phyloP scores from a whole-genome alignment of 2,329 filamentous ascomycete species.

The Ophiostoma populinum region DNA sequence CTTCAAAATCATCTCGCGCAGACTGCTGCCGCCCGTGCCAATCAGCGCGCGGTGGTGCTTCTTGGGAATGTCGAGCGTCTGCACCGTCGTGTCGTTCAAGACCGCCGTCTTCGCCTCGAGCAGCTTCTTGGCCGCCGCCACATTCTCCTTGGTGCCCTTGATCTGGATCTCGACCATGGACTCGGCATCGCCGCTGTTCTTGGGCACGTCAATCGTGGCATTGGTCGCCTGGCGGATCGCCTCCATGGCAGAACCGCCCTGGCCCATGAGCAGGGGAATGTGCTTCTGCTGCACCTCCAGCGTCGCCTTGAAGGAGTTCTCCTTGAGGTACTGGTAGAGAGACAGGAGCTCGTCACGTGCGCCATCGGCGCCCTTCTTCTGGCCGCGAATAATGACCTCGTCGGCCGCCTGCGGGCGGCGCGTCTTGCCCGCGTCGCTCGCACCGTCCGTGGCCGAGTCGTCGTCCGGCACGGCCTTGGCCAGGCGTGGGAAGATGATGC shows the following conservation, averaged over 20 bases:
- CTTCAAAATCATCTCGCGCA: constrained; percentile 70
- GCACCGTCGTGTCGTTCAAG: constrained; percentile 78
- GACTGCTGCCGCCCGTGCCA: constrained; percentile 71
- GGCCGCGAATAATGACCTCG: constrained; percentile 80
- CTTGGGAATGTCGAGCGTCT: constrained; percentile 78
- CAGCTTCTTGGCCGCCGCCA: constrained; percentile 80
- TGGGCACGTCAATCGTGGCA: constrained; percentile 82
- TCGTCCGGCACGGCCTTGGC: constrained; percentile 52
- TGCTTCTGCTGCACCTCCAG: constrained; percentile 83
- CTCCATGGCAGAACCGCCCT: constrained; percentile 80
- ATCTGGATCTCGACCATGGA: constrained; percentile 72
- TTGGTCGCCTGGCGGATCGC: constrained; percentile 70
- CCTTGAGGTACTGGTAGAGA: constrained; percentile 74
- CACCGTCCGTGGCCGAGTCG: constrained; percentile 48
- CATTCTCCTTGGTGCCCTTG: constrained; percentile 81
- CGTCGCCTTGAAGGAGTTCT: constrained; percentile 65
- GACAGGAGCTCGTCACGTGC: constrained; percentile 83
- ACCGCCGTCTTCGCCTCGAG: constrained; percentile 71
- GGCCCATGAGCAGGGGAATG: constrained; percentile 82
- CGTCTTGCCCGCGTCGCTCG: constrained; percentile 47
- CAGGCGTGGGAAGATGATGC: constrained; percentile 77
- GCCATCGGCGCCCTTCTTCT: constrained; percentile 81
- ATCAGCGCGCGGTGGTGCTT: constrained; percentile 87
- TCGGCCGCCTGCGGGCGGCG: constrained; percentile 62
- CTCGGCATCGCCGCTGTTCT: constrained; percentile 52